phyloP scores from a whole-genome alignment of 2,329 filamentous ascomycete species.

The Trichoderma breve region DNA sequence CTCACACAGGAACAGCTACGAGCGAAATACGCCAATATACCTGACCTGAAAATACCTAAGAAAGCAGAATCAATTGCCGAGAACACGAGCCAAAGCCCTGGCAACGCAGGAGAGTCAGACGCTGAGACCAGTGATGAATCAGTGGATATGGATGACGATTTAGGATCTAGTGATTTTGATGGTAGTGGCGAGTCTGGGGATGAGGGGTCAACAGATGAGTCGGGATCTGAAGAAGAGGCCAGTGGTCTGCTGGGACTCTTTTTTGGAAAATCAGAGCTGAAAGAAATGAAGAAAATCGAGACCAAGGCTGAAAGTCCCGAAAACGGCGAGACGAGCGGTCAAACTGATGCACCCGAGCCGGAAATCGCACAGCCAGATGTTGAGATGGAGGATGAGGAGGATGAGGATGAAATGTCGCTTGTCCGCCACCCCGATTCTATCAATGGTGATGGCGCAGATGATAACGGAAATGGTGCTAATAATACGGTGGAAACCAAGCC shows the following conservation, averaged over 20 bases:
- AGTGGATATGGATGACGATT: constrained; percentile 66
- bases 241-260: constrained; percentile 55
- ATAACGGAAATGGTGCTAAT: neutral
- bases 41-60: constrained; percentile 41
- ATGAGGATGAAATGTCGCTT: constrained; percentile 37
- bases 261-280: constrained; percentile 58
- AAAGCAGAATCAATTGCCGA: constrained; percentile 28
- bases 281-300: constrained; percentile 48
- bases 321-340: constrained; percentile 28
- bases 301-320: constrained; percentile 20
- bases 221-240: constrained; percentile 44
- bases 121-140: constrained; percentile 62
- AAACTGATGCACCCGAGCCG: constrained; percentile 26
- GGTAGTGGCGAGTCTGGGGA: constrained; percentile 42
- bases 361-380: neutral
- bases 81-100: constrained; percentile 26
- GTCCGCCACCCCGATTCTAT: constrained; percentile 32
- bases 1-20: constrained; percentile 68
- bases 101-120: constrained; percentile 28
- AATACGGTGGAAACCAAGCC: neutral
- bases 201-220: constrained; percentile 39
- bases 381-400: constrained; percentile 32
- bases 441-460: constrained; percentile 16
- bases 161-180: constrained; percentile 56
- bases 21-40: constrained; percentile 66